phyloP scores from a whole-genome alignment of 352 stramenopile genomes.

The Phytophthora chlamydospora region DNA sequence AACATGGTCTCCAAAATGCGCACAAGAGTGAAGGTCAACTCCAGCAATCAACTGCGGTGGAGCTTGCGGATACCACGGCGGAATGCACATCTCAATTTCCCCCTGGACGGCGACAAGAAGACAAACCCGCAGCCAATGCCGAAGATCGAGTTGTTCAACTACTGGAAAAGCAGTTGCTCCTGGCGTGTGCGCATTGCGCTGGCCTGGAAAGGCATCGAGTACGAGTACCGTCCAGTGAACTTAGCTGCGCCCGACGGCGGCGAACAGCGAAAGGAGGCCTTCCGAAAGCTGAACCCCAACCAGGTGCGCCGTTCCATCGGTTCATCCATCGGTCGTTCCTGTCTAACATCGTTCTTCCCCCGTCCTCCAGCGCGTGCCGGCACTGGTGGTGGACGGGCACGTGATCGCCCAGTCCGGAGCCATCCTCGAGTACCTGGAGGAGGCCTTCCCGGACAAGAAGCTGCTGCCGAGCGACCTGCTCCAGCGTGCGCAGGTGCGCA shows the following conservation, averaged over 20 bases:
- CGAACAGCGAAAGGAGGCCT: constrained; percentile 62
- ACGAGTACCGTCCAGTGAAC: constrained; percentile 81
- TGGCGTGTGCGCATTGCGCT: constrained; percentile 92
- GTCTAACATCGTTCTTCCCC: not conserved
- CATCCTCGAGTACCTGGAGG: constrained; percentile 95
- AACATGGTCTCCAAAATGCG: not conserved
- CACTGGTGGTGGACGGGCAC: constrained; percentile 82
- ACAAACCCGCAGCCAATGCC: not conserved
- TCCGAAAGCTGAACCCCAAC: constrained; percentile 74
- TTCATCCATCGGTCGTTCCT: not conserved
- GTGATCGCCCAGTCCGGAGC: constrained; percentile 84
- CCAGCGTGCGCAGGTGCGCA: constrained; percentile 74
- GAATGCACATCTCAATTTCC: too few relatives aligned
- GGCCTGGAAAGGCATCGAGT: constrained; percentile 85
- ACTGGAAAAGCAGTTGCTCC: constrained; percentile 89
- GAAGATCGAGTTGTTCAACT: constrained; percentile 66
- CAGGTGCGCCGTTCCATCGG: constrained; percentile 36
- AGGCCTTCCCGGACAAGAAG: constrained; percentile 65
- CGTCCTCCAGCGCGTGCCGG: constrained; percentile 60
- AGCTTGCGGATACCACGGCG: too few relatives aligned
- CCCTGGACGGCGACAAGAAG: too few relatives aligned
- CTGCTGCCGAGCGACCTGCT: constrained; percentile 77
- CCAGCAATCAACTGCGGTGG: constrained; percentile 10
- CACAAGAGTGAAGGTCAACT: not conserved
- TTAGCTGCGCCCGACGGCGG: constrained; percentile 54